A percentile compares a stretch with the other conserved stretches of the same genome.
phyloP scores from a whole-genome alignment of 768 basidiomycete genomes.

The Suillus plorans region DNA sequence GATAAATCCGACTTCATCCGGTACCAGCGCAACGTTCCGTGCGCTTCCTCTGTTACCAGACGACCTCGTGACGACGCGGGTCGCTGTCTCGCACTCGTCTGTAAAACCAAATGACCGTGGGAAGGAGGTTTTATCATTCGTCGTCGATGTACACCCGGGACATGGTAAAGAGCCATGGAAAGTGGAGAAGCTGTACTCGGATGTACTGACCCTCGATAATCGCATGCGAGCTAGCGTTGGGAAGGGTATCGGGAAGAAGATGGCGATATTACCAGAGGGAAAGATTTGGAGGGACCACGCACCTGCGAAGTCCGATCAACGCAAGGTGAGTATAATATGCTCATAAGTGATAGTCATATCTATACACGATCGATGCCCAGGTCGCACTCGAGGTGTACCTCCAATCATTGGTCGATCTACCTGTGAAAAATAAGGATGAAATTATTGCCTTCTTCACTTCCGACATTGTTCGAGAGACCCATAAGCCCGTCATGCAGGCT shows the following conservation, averaged over 20 bases:
- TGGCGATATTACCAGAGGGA: conserved; percentile 83
- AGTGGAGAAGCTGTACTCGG: conserved; percentile 92
- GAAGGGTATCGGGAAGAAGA: conserved; percentile 73
- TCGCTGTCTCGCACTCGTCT: conserved; percentile 75
- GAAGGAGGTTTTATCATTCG: conserved; percentile 89
- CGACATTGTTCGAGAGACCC: conserved; percentile 76
- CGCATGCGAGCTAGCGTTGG: conserved; percentile 59
- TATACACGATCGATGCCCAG: conserved; percentile 34
- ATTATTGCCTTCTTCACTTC: conserved; percentile 91
- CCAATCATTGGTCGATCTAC: conserved; percentile 76
- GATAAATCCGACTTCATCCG: conserved; percentile 22
- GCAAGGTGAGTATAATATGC: conserved; percentile 64
- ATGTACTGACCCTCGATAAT: conserved; percentile 86
- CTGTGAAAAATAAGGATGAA: conserved; percentile 85
- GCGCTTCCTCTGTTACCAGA: conserved; percentile 66
- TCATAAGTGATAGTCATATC: conserved; percentile 10
- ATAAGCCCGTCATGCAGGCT: conserved; percentile 72
- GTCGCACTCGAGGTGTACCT: conserved; percentile 82
- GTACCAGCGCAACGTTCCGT: conserved; percentile 53
- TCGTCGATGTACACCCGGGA: conserved; percentile 73
- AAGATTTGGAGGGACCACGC: conserved; percentile 97
- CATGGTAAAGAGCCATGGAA: conserved; percentile 73
- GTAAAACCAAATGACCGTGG: conserved; percentile 88
- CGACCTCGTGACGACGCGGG: conserved; percentile 72
- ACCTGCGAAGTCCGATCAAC: conserved; percentile 93